A percentile compares a stretch with the other conserved stretches of the same genome.
These are phyloP conservation scores for Litchi chinensis DNA, from an alignment of 345 rosid genomes.

Conservation along the genomic window DNA sequence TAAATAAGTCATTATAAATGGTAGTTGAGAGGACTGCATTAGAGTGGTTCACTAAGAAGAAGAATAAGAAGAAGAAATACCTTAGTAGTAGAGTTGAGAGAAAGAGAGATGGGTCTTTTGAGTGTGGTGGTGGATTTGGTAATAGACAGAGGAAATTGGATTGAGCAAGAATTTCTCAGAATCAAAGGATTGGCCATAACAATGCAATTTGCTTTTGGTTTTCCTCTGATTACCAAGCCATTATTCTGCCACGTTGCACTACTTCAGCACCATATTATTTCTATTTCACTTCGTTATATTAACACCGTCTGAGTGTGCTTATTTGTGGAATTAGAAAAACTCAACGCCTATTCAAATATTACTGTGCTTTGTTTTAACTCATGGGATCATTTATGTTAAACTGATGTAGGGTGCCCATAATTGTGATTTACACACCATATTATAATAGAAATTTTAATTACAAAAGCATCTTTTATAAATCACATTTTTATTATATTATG, in stretches of 20 bases:
- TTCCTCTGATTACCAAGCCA: background rate
- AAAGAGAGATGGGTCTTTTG: slow-evolving; percentile 25
- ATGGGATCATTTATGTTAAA: too few relatives aligned
- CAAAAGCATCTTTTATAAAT: too few relatives aligned
- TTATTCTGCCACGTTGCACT: slow-evolving; percentile 14
- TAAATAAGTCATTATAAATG: background rate
- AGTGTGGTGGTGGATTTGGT: slow-evolving; percentile 24
- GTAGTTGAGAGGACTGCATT: background rate
- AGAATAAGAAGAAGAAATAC: slow-evolving; percentile 5
- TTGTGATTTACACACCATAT: too few relatives aligned
- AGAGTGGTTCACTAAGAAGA: too few relatives aligned
- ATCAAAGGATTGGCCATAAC: slow-evolving; percentile 50
- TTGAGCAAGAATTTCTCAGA: slow-evolving; percentile 24
- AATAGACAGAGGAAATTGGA: slow-evolving; percentile 6
- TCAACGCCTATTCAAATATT: too few relatives aligned
- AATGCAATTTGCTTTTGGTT: background rate
- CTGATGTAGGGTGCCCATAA: too few relatives aligned
- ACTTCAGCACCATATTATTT: background rate
- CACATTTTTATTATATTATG: too few relatives aligned
- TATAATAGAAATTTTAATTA: too few relatives aligned
- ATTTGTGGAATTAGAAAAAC: too few relatives aligned
- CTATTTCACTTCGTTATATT: too few relatives aligned
- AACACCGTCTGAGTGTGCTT: too few relatives aligned
- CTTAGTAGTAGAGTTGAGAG: slow-evolving; percentile 32
- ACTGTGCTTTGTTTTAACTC: too few relatives aligned